A percentile compares a stretch with the other conserved stretches of the same genome.
These are phyloP conservation scores for Stellera chamaejasme DNA, from an alignment of 345 rosid genomes.

Conservation along the genomic window DNA sequence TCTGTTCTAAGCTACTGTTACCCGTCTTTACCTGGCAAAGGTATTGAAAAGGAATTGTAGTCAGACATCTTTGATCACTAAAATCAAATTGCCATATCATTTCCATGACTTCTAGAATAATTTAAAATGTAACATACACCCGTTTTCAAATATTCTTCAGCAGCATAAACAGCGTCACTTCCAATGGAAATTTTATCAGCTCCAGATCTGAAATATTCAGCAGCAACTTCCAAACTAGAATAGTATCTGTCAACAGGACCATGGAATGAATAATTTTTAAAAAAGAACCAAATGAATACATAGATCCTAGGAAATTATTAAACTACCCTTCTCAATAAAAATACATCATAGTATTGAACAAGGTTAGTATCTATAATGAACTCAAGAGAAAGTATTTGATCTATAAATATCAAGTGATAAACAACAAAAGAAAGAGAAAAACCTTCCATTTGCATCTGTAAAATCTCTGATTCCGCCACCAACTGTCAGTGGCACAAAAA, in stretches of 20 bases:
- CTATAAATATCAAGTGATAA: neutral
- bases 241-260: conserved; percentile 45
- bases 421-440: conserved; percentile 3
- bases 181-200: conserved; percentile 97
- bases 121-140: conserved; percentile 39
- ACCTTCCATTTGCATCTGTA: conserved; percentile 95
- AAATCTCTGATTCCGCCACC: conserved; percentile 99
- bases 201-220: conserved; percentile 95
- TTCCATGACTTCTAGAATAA: conserved; percentile 1
- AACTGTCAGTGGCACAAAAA: conserved; percentile 93
- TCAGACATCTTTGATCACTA: neutral
- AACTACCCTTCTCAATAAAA: too few species aligned
- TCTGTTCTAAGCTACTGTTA: conserved; percentile 86
- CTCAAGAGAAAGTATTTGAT: neutral
- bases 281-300: neutral
- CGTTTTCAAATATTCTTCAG: conserved; percentile 79
- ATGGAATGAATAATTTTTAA: neutral
- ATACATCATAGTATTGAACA: too few species aligned
- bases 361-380: too few species aligned
- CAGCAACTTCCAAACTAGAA: conserved; percentile 97
- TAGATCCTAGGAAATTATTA: neutral
- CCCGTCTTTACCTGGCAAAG: conserved; percentile 64
- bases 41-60: conserved; percentile 10
- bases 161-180: conserved; percentile 92
- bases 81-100: conserved; percentile 1